Conservation (phyloP, 140 eudicot genomes). For the Senecio squalidus region DNA sequence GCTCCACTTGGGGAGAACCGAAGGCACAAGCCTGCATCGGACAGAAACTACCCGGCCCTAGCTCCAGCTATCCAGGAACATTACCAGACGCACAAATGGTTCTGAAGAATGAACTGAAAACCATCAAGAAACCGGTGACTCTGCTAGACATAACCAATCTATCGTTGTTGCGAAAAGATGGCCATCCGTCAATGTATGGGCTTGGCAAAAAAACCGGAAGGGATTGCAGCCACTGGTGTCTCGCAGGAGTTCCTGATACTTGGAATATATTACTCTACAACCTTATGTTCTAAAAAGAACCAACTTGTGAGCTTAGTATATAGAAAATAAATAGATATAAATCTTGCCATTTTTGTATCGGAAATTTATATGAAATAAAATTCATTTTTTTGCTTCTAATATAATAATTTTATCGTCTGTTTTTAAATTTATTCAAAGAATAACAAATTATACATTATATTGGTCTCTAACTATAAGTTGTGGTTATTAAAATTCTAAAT, state of each 20-base stretch:
- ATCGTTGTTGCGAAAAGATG: conserved; percentile 51
- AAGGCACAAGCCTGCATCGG: conserved; percentile 34
- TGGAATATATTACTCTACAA: conserved; percentile 48
- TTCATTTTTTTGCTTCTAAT: too few relatives aligned
- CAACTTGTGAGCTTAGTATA: neutral
- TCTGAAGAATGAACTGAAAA: conserved; percentile 36
- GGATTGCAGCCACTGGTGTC: conserved; percentile 88
- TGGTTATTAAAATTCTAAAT: too few relatives aligned
- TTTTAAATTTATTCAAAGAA: too few relatives aligned
- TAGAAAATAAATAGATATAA: neutral
- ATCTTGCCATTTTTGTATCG: neutral
- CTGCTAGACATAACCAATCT: conserved; percentile 48
- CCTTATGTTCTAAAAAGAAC: conserved; percentile 13
- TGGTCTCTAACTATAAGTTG: too few relatives aligned
- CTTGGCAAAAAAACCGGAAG: conserved; percentile 6
- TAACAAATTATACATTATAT: too few relatives aligned
- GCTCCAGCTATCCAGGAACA: conserved; percentile 31
- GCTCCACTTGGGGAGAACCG: conserved; percentile 46
- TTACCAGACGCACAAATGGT: conserved; percentile 24
- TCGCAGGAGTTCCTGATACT: conserved; percentile 67
- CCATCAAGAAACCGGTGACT: conserved; percentile 35
- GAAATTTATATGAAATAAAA: neutral
- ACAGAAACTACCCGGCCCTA: conserved; percentile 28
- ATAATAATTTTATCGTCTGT: too few relatives aligned
- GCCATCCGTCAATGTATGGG: conserved; percentile 57